phyloP scores from a whole-genome alignment of 2,329 filamentous ascomycete species.

The Graphium sp. region DNA sequence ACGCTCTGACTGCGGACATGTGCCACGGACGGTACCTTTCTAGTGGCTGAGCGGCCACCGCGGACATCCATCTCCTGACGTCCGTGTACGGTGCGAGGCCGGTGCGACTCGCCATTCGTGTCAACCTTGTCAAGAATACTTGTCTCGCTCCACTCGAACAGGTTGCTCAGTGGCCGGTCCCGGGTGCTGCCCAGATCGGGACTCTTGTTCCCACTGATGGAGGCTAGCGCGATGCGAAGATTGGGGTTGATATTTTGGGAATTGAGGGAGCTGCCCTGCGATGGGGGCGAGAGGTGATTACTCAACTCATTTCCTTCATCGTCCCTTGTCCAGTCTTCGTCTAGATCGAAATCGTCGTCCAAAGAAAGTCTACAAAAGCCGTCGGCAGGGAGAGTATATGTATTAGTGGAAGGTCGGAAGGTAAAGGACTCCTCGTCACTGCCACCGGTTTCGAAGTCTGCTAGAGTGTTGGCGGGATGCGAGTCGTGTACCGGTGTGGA shows the following conservation, averaged over 20 bases:
- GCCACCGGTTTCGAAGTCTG: not conserved
- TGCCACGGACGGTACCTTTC: constrained; percentile 49
- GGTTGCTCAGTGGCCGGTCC: constrained; percentile 45
- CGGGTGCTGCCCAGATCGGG: constrained; percentile 9
- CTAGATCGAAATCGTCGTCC: constrained; percentile 46
- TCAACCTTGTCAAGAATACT: constrained; percentile 43
- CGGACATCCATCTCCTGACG: constrained; percentile 57
- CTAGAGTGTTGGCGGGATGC: constrained; percentile 9
- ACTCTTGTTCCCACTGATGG: constrained; percentile 27
- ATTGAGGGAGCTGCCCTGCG: constrained; percentile 30
- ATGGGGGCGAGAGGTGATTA: constrained; percentile 41
- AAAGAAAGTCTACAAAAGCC: constrained; percentile 35
- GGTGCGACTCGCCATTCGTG: constrained; percentile 35
- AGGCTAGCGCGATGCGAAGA: constrained; percentile 34
- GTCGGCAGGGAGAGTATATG: constrained; percentile 15
- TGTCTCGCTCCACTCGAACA: constrained; percentile 68
- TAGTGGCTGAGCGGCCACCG: constrained; percentile 49
- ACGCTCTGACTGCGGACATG: constrained; percentile 73
- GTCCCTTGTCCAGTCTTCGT: constrained; percentile 43
- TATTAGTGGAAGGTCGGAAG: constrained; percentile 10
- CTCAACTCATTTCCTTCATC: constrained; percentile 34
- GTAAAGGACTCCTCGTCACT: constrained; percentile 1
- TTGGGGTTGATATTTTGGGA: constrained; percentile 34
- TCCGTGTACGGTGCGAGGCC: constrained; percentile 60
- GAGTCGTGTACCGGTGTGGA: constrained; percentile 30